These are phyloP conservation scores for Suillus cothurnatus DNA, from an alignment of 768 basidiomycete genomes.

Conservation along the genomic window DNA sequence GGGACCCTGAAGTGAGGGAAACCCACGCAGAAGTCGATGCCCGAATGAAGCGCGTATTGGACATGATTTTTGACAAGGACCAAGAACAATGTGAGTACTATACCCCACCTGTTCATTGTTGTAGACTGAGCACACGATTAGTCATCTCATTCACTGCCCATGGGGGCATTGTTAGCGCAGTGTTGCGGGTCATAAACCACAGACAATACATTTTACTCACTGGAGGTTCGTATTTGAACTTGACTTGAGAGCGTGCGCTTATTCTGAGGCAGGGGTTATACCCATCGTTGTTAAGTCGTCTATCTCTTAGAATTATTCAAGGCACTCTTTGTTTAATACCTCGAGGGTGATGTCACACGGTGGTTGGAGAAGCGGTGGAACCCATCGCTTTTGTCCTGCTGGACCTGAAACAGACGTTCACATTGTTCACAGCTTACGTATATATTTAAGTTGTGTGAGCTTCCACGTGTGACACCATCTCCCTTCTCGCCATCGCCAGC, in stretches of 20 bases:
- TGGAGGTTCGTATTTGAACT: constrained; percentile 51
- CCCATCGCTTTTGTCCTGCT: background rate
- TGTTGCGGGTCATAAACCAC: constrained; percentile 52
- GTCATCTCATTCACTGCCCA: constrained; percentile 73
- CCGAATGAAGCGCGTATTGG: constrained; percentile 55
- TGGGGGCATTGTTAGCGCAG: constrained; percentile 59
- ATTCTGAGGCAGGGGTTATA: constrained; percentile 25
- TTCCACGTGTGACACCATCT: background rate
- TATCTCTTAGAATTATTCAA: background rate
- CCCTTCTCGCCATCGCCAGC: background rate
- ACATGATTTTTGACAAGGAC: constrained; percentile 53
- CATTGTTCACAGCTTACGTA: background rate
- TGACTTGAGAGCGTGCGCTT: background rate
- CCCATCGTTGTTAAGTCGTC: constrained; percentile 24
- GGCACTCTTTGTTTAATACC: background rate
- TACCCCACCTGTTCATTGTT: background rate
- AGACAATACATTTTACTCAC: constrained; percentile 51
- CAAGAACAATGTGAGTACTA: constrained; percentile 47
- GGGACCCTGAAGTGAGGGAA: constrained; percentile 59
- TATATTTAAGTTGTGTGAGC: background rate
- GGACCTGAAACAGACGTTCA: background rate
- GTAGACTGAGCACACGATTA: constrained; percentile 23
- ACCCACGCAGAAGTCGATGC: constrained; percentile 43
- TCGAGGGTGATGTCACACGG: background rate
- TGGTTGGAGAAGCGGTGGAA: background rate